Evolutionary conservation across 164 flowering plant species (phyloP), one percentile per base, ranked within the genome.

Genomic region (Litsea cubeba): DNA sequence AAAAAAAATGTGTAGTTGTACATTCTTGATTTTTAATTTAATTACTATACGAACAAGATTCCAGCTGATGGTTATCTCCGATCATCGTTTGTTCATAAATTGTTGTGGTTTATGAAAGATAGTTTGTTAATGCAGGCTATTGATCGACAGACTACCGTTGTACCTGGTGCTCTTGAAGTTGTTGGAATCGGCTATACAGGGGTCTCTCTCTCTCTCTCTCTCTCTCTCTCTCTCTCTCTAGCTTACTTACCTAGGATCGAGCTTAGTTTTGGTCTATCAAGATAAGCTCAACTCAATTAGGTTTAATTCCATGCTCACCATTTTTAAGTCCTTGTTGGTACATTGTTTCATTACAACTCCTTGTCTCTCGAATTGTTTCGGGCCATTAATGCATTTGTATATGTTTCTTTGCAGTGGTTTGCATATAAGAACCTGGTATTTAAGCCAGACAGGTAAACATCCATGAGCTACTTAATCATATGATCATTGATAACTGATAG

Each of bases 111-210:
- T 30, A 3, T 30, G 32, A 30, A 20, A 15, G 22, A 20, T 62
- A 7, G 15, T 62, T n/a, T 64, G 32, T 60, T 72, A 0, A 54
- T 72, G 24, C 91, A 94, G 99, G 97, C 99, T 26, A 87, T 95
- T 73, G n/a, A n/a, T n/a, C n/a, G 99, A 95, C 69, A 87, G 86
- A 91, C 91, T 95, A 77, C 99, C 99, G 1, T 64, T 95, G 76
- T 92, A 69, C 97, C 98, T 70, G 93, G 93, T 11, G 83, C 84
- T 70, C 88, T 95, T 65, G 98, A 95, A 87, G 80, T 92, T 14
- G 94, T 92, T 1, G 98, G 97, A 81, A 91, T 95, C 68, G 95
- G 98, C 62, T 92, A 92, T 78, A 69, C 95, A 12, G 98, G 97
- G 82, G 98, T 94, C 81, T 67, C 12, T 51, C 32, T 30, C 32